Evolutionary conservation across 1,284 basidiomycete species (phyloP).

Genomic region (Puccinia polysora): DNA sequence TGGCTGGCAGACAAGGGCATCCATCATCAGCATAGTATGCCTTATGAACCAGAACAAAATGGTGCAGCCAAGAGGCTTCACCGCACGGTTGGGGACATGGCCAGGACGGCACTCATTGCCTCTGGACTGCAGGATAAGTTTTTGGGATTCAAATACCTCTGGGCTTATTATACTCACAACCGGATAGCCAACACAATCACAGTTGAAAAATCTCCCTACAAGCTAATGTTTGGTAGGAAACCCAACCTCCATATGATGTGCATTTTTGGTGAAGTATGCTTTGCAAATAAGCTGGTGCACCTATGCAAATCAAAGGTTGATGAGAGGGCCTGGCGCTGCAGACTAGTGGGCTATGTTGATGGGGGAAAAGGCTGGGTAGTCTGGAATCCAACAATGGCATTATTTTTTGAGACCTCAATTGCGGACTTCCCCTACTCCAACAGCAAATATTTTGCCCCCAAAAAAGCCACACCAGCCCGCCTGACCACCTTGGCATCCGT

Average conservation of each 20-base stretch:
- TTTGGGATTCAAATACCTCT: background rate
- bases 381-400: background rate
- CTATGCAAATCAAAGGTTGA: background rate
- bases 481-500: background rate
- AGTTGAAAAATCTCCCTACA: background rate
- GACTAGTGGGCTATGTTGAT: background rate
- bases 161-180: background rate
- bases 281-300: background rate
- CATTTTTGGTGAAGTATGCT: background rate
- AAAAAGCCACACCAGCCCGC: background rate
- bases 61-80: background rate
- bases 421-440: background rate
- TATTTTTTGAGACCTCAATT: background rate
- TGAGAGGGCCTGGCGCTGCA: background rate
- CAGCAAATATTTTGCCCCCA: background rate
- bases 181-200: background rate
- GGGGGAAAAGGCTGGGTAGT: background rate
- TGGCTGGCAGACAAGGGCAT: background rate
- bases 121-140: background rate
- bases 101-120: background rate
- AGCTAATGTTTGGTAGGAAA: background rate
- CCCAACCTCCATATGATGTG: background rate
- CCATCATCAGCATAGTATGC: background rate
- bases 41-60: slow-evolving; percentile 5
- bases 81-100: background rate